Percentiles rank a stretch among this genome's conserved stretches.
Evolutionary conservation across 2,329 filamentous ascomycete genomes (phyloP).

Genomic region (Ophiosphaerella narmari): DNA sequence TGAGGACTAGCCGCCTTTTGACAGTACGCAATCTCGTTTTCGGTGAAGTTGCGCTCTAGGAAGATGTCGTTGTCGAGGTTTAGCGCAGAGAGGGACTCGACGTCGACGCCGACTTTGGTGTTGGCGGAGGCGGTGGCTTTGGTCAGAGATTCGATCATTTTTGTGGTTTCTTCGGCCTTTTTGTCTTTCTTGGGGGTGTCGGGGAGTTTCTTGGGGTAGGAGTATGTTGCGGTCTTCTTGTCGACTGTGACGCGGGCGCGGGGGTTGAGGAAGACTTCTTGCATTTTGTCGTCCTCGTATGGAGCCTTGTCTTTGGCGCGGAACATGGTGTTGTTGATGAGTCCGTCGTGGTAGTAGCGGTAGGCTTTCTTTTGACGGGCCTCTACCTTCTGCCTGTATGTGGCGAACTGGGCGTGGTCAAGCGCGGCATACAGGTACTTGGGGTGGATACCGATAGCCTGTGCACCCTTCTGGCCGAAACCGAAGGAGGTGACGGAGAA

Average conservation of each 20-base stretch:
- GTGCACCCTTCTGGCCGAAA: slow-evolving; percentile 98
- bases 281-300: slow-evolving; percentile 86
- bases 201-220: slow-evolving; percentile 60
- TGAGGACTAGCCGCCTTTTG: slow-evolving; percentile 76
- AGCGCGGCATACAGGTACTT: slow-evolving; percentile 96
- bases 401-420: slow-evolving; percentile 78
- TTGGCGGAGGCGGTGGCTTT: slow-evolving; percentile 61
- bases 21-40: slow-evolving; percentile 84
- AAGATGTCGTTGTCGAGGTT: slow-evolving; percentile 96
- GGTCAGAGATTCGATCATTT: slow-evolving; percentile 78
- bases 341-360: slow-evolving; percentile 95
- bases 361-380: slow-evolving; percentile 98
- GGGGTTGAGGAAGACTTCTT: slow-evolving; percentile 90
- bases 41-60: slow-evolving; percentile 91
- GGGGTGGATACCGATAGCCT: slow-evolving; percentile 95
- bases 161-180: slow-evolving; percentile 66
- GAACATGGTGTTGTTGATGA: slow-evolving; percentile 98
- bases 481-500: slow-evolving; percentile 99
- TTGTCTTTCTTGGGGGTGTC: slow-evolving; percentile 66
- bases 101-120: slow-evolving; percentile 90
- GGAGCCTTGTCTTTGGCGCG: slow-evolving; percentile 91
- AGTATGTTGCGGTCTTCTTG: slow-evolving; percentile 82
- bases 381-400: slow-evolving; percentile 87
- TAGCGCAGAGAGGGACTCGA: slow-evolving; percentile 84
- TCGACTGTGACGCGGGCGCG: slow-evolving; percentile 82